Evolutionary conservation across 768 basidiomycete species (phyloP).

Genomic region (Coprinopsis cinerea): DNA sequence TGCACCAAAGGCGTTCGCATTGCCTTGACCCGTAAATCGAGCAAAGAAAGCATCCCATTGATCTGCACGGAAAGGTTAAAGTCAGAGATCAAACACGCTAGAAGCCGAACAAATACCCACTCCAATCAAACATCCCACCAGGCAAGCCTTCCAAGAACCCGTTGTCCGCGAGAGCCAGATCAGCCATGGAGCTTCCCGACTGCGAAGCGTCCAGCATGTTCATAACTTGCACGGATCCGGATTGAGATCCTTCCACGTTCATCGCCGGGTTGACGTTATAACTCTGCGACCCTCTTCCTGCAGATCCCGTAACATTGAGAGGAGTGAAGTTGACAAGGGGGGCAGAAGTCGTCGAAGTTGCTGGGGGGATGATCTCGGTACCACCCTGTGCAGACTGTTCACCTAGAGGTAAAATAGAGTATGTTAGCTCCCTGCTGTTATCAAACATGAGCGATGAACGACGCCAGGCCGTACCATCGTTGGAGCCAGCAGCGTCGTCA

Average conservation of each 20-base stretch:
- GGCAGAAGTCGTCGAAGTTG: conserved; percentile 19
- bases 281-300: conserved; percentile 20
- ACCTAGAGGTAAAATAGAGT: conserved; percentile 5
- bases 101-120: conserved; percentile 32
- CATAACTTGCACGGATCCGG: conserved; percentile 61
- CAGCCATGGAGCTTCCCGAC: conserved; percentile 49
- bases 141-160: conserved; percentile 76
- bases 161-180: conserved; percentile 60
- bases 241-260: conserved; percentile 39
- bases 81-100: conserved; percentile 5
- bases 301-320: conserved; percentile 26
- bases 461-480: conserved; percentile 36
- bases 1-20: background rate
- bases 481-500: conserved; percentile 30
- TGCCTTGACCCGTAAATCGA: conserved; percentile 35
- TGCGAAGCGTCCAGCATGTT: conserved; percentile 64
- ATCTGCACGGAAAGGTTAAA: conserved; percentile 36
- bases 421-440: background rate
- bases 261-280: conserved; percentile 74
- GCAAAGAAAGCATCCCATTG: conserved; percentile 84
- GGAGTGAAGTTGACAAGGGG: conserved; percentile 57
- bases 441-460: background rate
- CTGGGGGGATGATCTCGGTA: conserved; percentile 7
- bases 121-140: conserved; percentile 84
- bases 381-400: background rate